Base-by-base conservation (phyloP, 345 rosid species). In the Hypericum perforatum region DNA sequence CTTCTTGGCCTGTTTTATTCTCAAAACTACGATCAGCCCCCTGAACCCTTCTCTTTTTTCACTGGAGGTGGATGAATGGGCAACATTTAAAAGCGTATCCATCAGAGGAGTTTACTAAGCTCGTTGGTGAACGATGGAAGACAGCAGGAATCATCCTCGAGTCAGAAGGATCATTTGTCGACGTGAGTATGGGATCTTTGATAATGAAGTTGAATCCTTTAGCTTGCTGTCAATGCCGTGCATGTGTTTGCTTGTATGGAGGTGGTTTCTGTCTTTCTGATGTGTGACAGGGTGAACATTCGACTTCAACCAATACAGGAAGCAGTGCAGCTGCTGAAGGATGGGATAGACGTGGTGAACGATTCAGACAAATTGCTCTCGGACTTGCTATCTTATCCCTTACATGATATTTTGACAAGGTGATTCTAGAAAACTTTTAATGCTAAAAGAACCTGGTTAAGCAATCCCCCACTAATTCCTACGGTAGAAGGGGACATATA, bases 51-150 rank as follows among this genome's bases (percentile, higher is more conserved):
- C 38, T 36, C 53, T 42, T 55, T 52, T 55, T 6, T 45, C 63
- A 57, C 22, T 64, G 16, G 70, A 89, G 97, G 83, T 90, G 97
- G 97, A 90, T 90, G 95, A 90, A 90, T 72, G 97, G 97, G 50
- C 97, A 77, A 70, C 89, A 86, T 74, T 58, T 90, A 54, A 82
- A 75, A 65, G 72, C 81, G 16, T 73, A 84, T 61, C 85, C 95
- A 54, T 66, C 60, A 39, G 89, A 86, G 51, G 64, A 81, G 70
- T 60, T 84, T 60, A 71, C 67, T 29, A 73, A 70, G 53, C 80
- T 85, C 56, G 70, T 91, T 63, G 96, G 96, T 70, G 86, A 85
- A 63, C 82, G 57, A 62, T 91, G 98, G 98, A 91, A 85, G 73
- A 68, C 58, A 49, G 57, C 72, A 0, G 83, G 89, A 42, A 72